Evolutionary conservation across 768 basidiomycete genomes (phyloP).

Genomic region (Lactifluus echinatus): DNA sequence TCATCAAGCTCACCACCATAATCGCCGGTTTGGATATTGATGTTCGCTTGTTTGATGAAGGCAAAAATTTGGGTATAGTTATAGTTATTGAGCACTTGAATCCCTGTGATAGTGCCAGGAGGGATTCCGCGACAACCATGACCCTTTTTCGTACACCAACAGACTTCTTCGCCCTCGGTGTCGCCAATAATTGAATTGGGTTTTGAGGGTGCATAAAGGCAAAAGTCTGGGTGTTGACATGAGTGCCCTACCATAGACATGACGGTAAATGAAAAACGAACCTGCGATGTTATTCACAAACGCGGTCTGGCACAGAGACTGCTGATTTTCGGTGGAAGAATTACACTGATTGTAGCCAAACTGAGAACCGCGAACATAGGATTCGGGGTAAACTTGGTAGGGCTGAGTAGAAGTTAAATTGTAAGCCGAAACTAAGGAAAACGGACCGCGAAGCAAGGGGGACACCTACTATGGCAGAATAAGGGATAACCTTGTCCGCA

Average conservation of each 20-base stretch:
- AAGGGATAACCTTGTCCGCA: slow-evolving; percentile 23
- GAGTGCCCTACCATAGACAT: accelerated
- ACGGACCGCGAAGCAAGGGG: background rate
- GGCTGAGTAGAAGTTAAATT: slow-evolving; percentile 39
- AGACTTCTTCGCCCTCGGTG: slow-evolving; percentile 61
- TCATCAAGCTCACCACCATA: slow-evolving; percentile 74
- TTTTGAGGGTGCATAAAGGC: slow-evolving; percentile 50
- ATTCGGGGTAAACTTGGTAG: slow-evolving; percentile 39
- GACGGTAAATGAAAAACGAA: slow-evolving; percentile 14
- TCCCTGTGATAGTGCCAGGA: slow-evolving; percentile 49
- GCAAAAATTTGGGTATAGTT: slow-evolving; percentile 56
- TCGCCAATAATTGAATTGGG: slow-evolving; percentile 49
- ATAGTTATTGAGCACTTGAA: slow-evolving; percentile 53
- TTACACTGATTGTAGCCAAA: slow-evolving; percentile 62
- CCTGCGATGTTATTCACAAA: slow-evolving; percentile 52
- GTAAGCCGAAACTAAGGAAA: background rate
- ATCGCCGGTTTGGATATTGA: slow-evolving; percentile 47
- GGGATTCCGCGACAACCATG: slow-evolving; percentile 71
- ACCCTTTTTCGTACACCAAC: slow-evolving; percentile 67
- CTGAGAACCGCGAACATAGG: slow-evolving; percentile 45
- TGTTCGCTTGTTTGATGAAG: slow-evolving; percentile 48
- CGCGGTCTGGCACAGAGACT: slow-evolving; percentile 62
- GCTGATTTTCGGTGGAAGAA: slow-evolving; percentile 50
- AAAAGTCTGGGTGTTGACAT: slow-evolving; percentile 45
- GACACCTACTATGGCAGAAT: slow-evolving; percentile 21